Conservation (phyloP, 2,329 filamentous ascomycete genomes). For the Mycocentrospora acerina region DNA sequence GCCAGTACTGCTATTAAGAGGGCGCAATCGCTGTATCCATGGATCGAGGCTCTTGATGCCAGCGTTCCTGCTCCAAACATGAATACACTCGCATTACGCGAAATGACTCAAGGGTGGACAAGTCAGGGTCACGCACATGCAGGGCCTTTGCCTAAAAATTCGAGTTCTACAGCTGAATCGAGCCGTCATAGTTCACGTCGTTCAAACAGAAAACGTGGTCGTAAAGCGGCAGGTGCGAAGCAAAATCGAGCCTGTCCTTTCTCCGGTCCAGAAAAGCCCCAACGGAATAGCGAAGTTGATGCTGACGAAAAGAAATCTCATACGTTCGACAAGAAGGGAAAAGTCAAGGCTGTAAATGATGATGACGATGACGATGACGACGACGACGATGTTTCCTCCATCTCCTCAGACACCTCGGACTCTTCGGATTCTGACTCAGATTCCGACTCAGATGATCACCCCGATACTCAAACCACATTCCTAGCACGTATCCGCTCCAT, state of each 20-base stretch:
- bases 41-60: conserved; percentile 29
- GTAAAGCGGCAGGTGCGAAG: too few species aligned
- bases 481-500: conserved; percentile 12
- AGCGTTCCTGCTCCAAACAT: conserved; percentile 19
- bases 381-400: conserved; percentile 7
- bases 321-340: background rate
- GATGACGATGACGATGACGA: conserved; percentile 7
- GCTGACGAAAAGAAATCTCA: too few species aligned
- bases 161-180: too few species aligned
- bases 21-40: conserved; percentile 31
- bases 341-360: conserved; percentile 2
- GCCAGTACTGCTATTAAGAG: conserved; percentile 13
- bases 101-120: conserved; percentile 17
- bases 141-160: too few species aligned
- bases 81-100: conserved; percentile 14
- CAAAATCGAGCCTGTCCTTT: too few species aligned
- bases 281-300: too few species aligned
- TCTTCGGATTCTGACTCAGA: conserved; percentile 8
- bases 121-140: background rate
- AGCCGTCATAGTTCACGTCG: too few species aligned
- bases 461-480: conserved; percentile 3
- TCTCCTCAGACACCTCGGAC: conserved; percentile 8
- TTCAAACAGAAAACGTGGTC: too few species aligned
- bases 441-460: conserved; percentile 5
- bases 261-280: too few species aligned